Evolutionary conservation across 352 stramenopile genomes (phyloP), one percentile per base, ranked within the genome.

Genomic region (Blastocystis sp.): DNA sequence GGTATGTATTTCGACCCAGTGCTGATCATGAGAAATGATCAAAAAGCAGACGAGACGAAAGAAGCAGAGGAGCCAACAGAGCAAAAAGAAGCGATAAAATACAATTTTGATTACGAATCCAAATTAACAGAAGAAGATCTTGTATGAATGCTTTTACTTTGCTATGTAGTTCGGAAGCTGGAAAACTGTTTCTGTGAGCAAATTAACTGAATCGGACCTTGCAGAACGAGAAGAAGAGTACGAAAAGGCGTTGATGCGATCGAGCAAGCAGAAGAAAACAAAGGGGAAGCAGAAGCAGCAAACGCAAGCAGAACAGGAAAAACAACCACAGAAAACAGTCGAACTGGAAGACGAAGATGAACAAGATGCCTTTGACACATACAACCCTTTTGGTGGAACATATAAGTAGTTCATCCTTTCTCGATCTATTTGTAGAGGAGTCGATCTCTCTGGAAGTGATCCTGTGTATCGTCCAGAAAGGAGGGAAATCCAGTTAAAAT

Each of bases 31-130:
- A 13, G 18, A 13, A 66, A 66, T 24, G 20, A 26, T 20, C 59
- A 16, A 68, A 73, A 43, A 73, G n/a, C 9, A 47, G 1, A 73
- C 43, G 6, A 34, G 39, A 50, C 34, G 45, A 16, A 81, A 20
- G 7, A 37, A 81, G 20, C 45, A 37, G 3, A 62, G 24, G 5
- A 81, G 70, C 41, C 43, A 63, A 13, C n/a, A 41, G 16, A n/a
- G 7, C 20, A 76, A 20, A 13, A 20, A 59, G 11, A 79, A 24
- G 53, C 73, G 13, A 69, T 85, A 6, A 26, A 85, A 11, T 85
- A 85, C 50, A 85, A 85, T 55, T 85, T 85, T 45, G 53, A 85
- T 34, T 85, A 85, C 26, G 73, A 85, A 16, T 66, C 73, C 3
- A 85, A 65, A 13, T 39, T 85, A 13, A 85, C 73, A 13, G 73